Evolutionary conservation across 2,329 filamentous ascomycete genomes (phyloP).

Genomic region (Drechmeria coniospora): DNA sequence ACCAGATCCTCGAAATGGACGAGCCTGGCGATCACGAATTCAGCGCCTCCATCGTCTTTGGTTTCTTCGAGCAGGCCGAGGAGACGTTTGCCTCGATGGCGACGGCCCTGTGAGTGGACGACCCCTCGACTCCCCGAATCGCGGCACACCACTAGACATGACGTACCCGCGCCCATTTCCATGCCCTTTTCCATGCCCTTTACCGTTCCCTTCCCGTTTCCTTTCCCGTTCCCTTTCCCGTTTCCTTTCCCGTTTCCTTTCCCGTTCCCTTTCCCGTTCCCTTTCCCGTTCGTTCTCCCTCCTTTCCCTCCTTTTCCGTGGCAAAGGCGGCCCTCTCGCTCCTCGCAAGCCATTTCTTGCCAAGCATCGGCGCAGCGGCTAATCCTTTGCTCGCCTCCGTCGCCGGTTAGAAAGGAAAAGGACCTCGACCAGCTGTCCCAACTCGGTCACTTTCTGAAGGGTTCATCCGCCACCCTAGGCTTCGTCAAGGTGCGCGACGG

Average conservation of each 20-base stretch:
- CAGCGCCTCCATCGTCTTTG: conserved; percentile 73
- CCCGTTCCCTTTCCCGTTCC: neutral
- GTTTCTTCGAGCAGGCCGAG: conserved; percentile 85
- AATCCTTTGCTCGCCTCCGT: neutral
- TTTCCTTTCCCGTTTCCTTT: neutral
- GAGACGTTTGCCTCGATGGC: conserved; percentile 81
- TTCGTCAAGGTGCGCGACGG: conserved; percentile 80
- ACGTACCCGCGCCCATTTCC: no score
- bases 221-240: no score
- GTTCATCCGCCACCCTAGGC: conserved; percentile 86
- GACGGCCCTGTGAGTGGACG: conserved; percentile 52
- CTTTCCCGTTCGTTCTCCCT: no score
- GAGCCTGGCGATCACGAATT: conserved; percentile 79
- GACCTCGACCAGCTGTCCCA: conserved; percentile 63
- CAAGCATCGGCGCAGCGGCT: conserved; percentile 4
- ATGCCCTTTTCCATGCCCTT: no score
- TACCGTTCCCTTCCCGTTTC: no score
- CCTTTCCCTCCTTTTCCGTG: no score
- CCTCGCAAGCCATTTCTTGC: no score
- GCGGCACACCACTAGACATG: no score
- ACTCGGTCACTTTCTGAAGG: conserved; percentile 92
- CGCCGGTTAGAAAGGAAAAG: conserved; percentile 38
- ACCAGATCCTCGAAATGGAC: conserved; percentile 97
- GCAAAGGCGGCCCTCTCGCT: no score
- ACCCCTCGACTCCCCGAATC: neutral